Evolutionary conservation across 1,139 yeast species (phyloP), one percentile per base, ranked within the genome.

Genomic region (Suhomyces bolitotheri): DNA sequence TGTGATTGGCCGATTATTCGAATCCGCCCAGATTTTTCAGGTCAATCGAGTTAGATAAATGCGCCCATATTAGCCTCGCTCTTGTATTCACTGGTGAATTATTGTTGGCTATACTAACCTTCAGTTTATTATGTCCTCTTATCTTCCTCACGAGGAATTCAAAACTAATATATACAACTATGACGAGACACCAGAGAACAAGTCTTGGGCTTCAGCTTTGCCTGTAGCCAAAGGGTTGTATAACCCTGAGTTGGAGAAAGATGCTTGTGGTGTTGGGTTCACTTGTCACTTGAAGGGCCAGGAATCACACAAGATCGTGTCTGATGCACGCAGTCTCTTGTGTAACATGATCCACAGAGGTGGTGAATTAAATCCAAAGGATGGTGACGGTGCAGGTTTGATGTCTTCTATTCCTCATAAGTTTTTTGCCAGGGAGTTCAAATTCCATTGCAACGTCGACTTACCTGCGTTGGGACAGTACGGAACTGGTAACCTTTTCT

Each of bases 271-370:
- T 69, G 98, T 92, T 38, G 97, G 97, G 43, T 92, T 92, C 65
- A 87, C 96, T 31, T 88, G 97, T 63, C 89, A 90, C 67, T 84
- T 90, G 66, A 87, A 89, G 62, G 97, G 97, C 41, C 59, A 71
- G 26, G 78, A 81, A 12, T 84, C 95, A 34, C 98, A 92, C 70
- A 89, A 90, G 60, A 89, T 90, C 49, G 92, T 92, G 42, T 82
- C 95, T 29, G 97, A 92, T 66, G 96, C 96, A 28, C 73, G 80
- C 50, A 80, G 78, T 56, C 72, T 92, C 56, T 79, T 92, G 42
- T 90, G 97, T 71, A 92, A 92, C 65, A 92, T 92, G 97, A 86
- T 97, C 45, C 98, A 92, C 63, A 80, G 98, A 68, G 98, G 98
- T 58, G 98, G 98, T 31, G 97, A 90, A 45, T 80, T 95, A 30